These are phyloP conservation scores for Yamadazyma oceani DNA, from an alignment of 1,139 yeast species.

Conservation along the genomic window DNA sequence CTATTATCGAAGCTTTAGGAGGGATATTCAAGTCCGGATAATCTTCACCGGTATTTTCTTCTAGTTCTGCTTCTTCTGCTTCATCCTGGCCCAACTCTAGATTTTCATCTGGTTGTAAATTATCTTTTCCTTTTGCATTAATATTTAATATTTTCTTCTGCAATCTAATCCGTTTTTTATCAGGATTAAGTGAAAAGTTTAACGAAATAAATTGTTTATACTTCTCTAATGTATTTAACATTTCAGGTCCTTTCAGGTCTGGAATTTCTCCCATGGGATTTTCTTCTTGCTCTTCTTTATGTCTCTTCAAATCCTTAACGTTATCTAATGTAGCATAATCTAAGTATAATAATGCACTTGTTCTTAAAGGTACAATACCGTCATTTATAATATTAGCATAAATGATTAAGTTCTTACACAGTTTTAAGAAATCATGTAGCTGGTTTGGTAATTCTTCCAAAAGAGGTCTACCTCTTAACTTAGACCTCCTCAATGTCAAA, in stretches of 20 bases:
- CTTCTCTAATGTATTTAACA: constrained; percentile 8
- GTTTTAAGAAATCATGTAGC: constrained; percentile 60
- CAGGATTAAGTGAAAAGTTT: constrained; percentile 16
- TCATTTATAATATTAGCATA: constrained; percentile 85
- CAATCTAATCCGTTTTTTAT: constrained; percentile 19
- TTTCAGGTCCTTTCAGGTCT: constrained; percentile 8
- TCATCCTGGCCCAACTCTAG: constrained; percentile 15
- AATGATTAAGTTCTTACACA: constrained; percentile 66
- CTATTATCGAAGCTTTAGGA: constrained; percentile 47
- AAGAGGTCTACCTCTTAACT: constrained; percentile 52
- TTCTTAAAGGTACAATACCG: constrained; percentile 86
- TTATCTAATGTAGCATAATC: constrained; percentile 47
- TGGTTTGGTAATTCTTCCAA: constrained; percentile 78
- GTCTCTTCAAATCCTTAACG: constrained; percentile 26
- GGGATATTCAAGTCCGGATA: constrained; percentile 29
- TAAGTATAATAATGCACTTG: constrained; percentile 53
- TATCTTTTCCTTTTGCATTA: constrained; percentile 27
- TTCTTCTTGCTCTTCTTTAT: constrained; percentile 11
- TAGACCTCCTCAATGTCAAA: constrained; percentile 54
- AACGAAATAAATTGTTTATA: constrained; percentile 23
- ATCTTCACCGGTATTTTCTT: constrained; percentile 10
- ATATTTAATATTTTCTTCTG: constrained; percentile 26
- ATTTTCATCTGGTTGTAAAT: constrained; percentile 8
- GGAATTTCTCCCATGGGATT: constrained; percentile 16
- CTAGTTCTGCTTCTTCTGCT: constrained; percentile 14